Evolutionary conservation across 768 basidiomycete genomes (phyloP), one percentile per base, ranked within the genome.

Genomic region (Termitomyces bulborhizus): DNA sequence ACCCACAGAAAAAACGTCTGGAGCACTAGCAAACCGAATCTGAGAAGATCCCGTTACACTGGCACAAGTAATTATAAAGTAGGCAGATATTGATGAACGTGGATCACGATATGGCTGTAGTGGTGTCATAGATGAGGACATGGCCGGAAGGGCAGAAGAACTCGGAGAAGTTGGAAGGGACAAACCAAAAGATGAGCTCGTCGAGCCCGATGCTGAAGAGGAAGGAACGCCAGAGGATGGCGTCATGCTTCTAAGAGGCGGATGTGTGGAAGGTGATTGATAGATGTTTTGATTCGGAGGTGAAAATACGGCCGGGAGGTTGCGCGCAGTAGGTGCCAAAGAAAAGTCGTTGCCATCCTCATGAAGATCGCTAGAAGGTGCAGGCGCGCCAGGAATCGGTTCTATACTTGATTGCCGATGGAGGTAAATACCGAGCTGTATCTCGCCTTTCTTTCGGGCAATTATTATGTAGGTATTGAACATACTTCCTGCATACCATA

Each of bases 401-500:
- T 94, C 92, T 29, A 90, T 78, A 53, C 76, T 85, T 21, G 86
- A 88, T 68, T 95, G 93, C 7, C 94, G 79, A 65, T 94, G 91
- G 1, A 96, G 76, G 63, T 96, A 96, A 31, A 96, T 83, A 1
- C 94, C 94, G 1, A 96, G 75, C 63, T 97, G 93, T 2, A 73
- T 66, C 52, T 76, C 73, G 2, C 71, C 74, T 67, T 95, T 95
- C 80, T 90, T 91, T 60, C 85, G 81, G 48, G 93, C 85, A 44
- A 93, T 78, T 67, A 96, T 93, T 42, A 94, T 85, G 63, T 95
- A 96, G 1, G 93, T 84, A 59, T 93, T 93, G 76, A 85, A 94
- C 63, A 90, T 73, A 62, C 82, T 91, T 8, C 94, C 94, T 2
- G 88, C 93, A 65, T 93, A 90, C 83, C 90, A 94, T 51, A 95